These are phyloP conservation scores for Ceratobasidium sp. DNA, from an alignment of 1,284 basidiomycete genomes.

Conservation along the genomic window DNA sequence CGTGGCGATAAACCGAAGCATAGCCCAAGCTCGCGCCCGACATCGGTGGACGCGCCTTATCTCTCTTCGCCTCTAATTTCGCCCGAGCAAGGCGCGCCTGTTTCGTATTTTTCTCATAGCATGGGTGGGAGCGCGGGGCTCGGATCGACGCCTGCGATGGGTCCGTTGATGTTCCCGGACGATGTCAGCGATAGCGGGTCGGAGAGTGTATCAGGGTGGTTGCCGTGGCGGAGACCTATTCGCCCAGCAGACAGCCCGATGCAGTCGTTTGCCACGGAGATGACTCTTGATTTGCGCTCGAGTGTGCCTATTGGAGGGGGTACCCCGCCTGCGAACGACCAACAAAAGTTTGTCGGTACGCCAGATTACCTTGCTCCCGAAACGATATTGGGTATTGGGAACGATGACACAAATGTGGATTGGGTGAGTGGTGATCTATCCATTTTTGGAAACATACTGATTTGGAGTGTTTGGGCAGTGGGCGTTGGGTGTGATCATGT, in stretches of 20 bases:
- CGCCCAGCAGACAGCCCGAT: constrained; percentile 74
- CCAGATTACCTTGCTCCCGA: constrained; percentile 98
- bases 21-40: constrained; percentile 75
- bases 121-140: constrained; percentile 49
- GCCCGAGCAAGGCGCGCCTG: constrained; percentile 65
- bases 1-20: constrained; percentile 61
- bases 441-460: constrained; percentile 14
- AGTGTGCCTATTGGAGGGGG: constrained; percentile 63
- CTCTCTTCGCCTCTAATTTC: constrained; percentile 72
- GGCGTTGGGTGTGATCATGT: constrained; percentile 98
- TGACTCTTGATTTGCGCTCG: constrained; percentile 80
- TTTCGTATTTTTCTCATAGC: constrained; percentile 68
- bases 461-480: constrained; percentile 63
- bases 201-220: constrained; percentile 72
- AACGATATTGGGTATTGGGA: constrained; percentile 94
- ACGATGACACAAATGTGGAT: constrained; percentile 95
- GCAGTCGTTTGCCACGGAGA: constrained; percentile 82
- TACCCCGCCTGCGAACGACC: constrained; percentile 72
- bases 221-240: constrained; percentile 58
- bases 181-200: constrained; percentile 87
- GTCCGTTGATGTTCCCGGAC: constrained; percentile 59
- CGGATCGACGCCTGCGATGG: constrained; percentile 37
- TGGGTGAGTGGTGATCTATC: constrained; percentile 71
- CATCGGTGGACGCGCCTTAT: constrained; percentile 85
- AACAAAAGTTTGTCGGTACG: constrained; percentile 94